Base-by-base conservation (phyloP, 176 grass and related monocot genomes). In the Thalia dealbata region DNA sequence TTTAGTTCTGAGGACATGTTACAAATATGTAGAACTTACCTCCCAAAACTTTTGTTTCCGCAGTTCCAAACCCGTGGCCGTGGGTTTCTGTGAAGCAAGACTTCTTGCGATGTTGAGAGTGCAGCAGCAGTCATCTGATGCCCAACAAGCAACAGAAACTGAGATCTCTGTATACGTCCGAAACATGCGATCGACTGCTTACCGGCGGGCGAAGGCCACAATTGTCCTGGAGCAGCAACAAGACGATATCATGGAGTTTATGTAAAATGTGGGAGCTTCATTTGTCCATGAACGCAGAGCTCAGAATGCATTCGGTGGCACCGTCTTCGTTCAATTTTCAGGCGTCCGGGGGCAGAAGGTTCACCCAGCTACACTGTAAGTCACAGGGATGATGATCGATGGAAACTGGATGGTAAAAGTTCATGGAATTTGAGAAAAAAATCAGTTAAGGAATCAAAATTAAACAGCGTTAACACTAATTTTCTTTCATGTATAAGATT, bases 101-200 rank as follows among this genome's bases (percentile, higher is more conserved):
- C 83, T 88, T 78, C 81, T 92, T 16, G 81, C 85, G 2, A 60
- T 73, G 21, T 58, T 97, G 73, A 86, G 89, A 64, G 72, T n/a
- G n/a, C n/a, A 35, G 55, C 79, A 86, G 51, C 89, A 92, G 75
- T 90, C 75, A 82, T n/a, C 24, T 29, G 28, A 84, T 14, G 71
- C 82, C 61, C 41, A 78, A 62, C 41, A 76, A 62, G 80, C 76
- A 69, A 71, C 82, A 75, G 30, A 44, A 32, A 52, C 26, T 12
- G 78, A 86, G 13, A 84, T 97, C 19, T 88, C 82, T 74, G 78
- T 97, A 27, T 83, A 90, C 52, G 78, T 97, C 23, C 82, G 89
- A 61, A 92, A 92, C 67, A 54, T 72, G 73, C 82, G 84, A 82
- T 92, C 89, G 6, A 54, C 70, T 0, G 77, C 83, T 0, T 97